A percentile compares a stretch with the other conserved stretches of the same genome.
Evolutionary conservation across 106 monocot genomes (phyloP).

Genomic region (Dendrobium chrysotoxum): DNA sequence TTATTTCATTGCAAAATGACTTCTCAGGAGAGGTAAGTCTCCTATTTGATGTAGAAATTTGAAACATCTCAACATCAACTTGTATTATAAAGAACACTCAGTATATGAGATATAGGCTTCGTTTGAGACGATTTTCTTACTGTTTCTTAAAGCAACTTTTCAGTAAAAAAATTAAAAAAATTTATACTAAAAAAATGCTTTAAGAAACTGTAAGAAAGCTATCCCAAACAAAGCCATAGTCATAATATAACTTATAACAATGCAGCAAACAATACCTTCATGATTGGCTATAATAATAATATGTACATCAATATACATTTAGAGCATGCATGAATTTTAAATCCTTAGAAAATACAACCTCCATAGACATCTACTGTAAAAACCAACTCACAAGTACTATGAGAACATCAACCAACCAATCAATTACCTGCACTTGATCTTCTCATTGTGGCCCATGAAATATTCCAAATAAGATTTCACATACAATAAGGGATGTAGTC

Average conservation of each 20-base stretch:
- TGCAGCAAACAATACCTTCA: background rate
- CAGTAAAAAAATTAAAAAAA: too few species aligned
- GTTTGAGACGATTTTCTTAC: too few species aligned
- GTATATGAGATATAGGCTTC: too few species aligned
- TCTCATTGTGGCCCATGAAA: background rate
- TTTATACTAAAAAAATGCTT: too few species aligned
- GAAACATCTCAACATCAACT: background rate
- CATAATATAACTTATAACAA: background rate
- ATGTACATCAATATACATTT: slow-evolving; percentile 2
- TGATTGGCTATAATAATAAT: background rate
- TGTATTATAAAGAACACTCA: background rate
- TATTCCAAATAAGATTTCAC: background rate
- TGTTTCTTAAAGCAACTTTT: too few species aligned
- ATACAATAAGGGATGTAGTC: background rate
- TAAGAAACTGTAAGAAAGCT: too few species aligned
- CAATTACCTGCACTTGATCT: background rate
- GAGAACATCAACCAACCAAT: background rate
- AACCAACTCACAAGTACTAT: background rate
- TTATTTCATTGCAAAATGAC: too few species aligned
- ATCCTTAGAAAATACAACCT: background rate
- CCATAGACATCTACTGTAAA: background rate
- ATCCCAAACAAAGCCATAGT: too few species aligned
- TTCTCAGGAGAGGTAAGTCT: too few species aligned
- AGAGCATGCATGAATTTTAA: background rate
- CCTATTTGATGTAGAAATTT: background rate